Percentiles rank a stretch among this genome's conserved stretches.
Conservation (phyloP, 306 rosid genomes). For the Cajanus cajan region DNA sequence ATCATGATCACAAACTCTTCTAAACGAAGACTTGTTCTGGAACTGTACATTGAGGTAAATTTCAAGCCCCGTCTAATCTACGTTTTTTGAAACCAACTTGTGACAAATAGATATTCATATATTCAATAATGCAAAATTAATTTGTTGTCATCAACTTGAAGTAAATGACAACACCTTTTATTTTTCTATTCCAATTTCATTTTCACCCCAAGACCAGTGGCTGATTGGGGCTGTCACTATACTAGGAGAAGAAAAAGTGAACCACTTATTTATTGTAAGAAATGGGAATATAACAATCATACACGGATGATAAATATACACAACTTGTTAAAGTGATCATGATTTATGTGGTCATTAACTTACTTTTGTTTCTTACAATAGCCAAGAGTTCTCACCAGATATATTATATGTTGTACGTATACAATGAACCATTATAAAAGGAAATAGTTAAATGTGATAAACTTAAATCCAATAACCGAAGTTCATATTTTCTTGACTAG, state of each 20-base stretch:
- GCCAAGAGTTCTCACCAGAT: not conserved
- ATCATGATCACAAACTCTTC: not conserved
- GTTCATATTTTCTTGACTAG: not conserved
- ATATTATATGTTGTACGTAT: not conserved
- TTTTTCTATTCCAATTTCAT: not conserved
- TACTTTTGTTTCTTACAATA: not conserved
- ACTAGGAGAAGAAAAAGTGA: not conserved
- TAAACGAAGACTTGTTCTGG: not conserved
- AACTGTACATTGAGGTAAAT: not conserved
- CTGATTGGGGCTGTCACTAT: slow-evolving; percentile 4
- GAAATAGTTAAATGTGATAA: not conserved
- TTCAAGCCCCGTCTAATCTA: not conserved
- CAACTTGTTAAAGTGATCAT: not conserved
- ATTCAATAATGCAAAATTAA: slow-evolving; percentile 7
- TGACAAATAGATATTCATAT: not conserved
- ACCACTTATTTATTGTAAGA: not conserved
- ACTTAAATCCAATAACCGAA: slow-evolving; percentile 1
- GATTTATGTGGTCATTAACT: not conserved
- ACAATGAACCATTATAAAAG: not conserved
- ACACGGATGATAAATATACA: not conserved
- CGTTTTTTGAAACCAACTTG: not conserved
- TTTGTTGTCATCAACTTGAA: not conserved
- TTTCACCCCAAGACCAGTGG: not conserved
- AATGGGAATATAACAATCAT: not conserved
- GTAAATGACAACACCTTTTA: not conserved